Base-by-base conservation (phyloP, 208 protist species). In the Trypanosoma rangeli region DNA sequence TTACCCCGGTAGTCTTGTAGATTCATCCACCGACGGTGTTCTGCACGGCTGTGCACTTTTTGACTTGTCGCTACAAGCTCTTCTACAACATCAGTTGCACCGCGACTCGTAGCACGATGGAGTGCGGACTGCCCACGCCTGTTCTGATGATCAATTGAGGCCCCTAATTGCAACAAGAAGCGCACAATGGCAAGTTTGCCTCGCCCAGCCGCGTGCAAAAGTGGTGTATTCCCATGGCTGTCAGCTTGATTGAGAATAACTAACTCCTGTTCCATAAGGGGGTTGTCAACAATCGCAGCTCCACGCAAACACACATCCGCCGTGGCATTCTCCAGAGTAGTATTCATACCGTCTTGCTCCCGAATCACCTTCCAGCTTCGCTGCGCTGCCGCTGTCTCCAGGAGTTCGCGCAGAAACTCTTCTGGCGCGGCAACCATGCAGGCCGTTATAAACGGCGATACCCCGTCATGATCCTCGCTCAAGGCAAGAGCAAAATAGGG, bases 1-100 rank as follows among this genome's bases (percentile, higher is more conserved):
- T 97, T 86, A 16, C 93, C 93, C 44, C 78, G 82, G 16, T 66
- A 69, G 76, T 97, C 90, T 53, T 92, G 90, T 29, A 90, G 35
- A 69, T 97, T 86, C 66, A 97, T 81, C 77, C 85, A 94, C n/a
- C 73, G 78, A 31, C 78, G 81, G 58, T 92, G 87, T 9, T 68
- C 73, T 20, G 57, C 71, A 60, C 73, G 80, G 18, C 62, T 75
- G 54, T 86, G 66, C 26, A 37, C 60, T 68, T 76, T 80, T 73
- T 87, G 70, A 67, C 87, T 94, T 37, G 66, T 52, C 18, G 37
- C 55, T 12, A 96, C 79, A n/a, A 97, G 77, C 64, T 85, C 74
- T 63, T 96, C 90, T 7, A 94, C 83, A 13, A 94, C 73, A n/a
- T 94, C 86, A 52, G 70, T 55, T 70, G 84, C 65, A 48, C 90